phyloP scores from a whole-genome alignment of 2,329 filamentous ascomycete species.

The Calonectria montana region DNA sequence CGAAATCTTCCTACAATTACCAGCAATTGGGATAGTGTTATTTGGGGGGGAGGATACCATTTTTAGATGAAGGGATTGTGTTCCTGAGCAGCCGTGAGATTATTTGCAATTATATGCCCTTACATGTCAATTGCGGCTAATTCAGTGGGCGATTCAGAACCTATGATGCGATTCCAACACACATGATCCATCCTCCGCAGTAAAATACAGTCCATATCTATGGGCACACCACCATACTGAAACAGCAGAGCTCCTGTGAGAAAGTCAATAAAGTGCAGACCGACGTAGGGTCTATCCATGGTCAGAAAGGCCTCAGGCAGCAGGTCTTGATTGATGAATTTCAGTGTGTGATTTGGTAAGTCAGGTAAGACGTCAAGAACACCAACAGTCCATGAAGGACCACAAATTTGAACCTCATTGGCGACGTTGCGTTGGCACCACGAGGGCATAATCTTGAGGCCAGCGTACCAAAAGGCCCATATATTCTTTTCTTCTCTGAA shows the following conservation, averaged over 20 bases:
- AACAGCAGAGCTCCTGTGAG: constrained; percentile 54
- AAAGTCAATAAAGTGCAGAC: constrained; percentile 55
- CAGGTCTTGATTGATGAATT: constrained; percentile 45
- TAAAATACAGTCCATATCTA: constrained; percentile 55
- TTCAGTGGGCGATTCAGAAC: constrained; percentile 46
- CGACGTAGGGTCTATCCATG: constrained; percentile 53
- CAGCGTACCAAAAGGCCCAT: constrained; percentile 57
- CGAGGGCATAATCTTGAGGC: constrained; percentile 47
- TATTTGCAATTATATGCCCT: constrained; percentile 34
- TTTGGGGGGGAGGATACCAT: constrained; percentile 36
- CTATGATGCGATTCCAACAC: constrained; percentile 52
- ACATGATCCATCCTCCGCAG: constrained; percentile 50
- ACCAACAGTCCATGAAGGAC: constrained; percentile 53
- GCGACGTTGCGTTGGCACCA: constrained; percentile 55
- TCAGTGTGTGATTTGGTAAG: constrained; percentile 52
- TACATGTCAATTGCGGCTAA: constrained; percentile 44
- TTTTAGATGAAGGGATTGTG: constrained; percentile 53
- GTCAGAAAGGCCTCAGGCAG: constrained; percentile 42
- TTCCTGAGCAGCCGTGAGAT: constrained; percentile 53
- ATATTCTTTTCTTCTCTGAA: constrained; percentile 57
- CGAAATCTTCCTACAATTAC: too few relatives aligned
- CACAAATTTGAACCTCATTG: constrained; percentile 53
- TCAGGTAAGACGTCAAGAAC: constrained; percentile 51
- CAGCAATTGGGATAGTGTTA: too few relatives aligned
- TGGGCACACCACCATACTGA: constrained; percentile 52